Percentiles rank a stretch among this genome's conserved stretches.
These are phyloP conservation scores for Polyplosphaeria fusca DNA, from an alignment of 495 filamentous ascomycete species.

Conservation along the genomic window DNA sequence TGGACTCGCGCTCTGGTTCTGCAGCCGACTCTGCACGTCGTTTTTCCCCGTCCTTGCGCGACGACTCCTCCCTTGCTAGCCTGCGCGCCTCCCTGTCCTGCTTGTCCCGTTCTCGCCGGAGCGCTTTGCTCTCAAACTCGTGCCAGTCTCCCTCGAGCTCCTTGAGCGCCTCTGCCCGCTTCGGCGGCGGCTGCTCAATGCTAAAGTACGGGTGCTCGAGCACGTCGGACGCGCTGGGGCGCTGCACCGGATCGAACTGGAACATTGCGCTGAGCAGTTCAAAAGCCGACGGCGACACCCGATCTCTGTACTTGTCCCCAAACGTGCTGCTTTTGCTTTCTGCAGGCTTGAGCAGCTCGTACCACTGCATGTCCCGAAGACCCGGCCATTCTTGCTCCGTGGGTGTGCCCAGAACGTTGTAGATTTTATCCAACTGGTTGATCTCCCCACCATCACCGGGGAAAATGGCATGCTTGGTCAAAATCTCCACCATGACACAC, in stretches of 20 bases:
- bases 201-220: conserved; percentile 87
- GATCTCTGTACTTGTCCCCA: conserved; percentile 72
- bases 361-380: conserved; percentile 91
- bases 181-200: conserved; percentile 72
- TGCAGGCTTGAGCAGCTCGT: conserved; percentile 76
- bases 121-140: conserved; percentile 95
- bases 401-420: conserved; percentile 87
- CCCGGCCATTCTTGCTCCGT: conserved; percentile 80
- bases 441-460: conserved; percentile 93
- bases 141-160: conserved; percentile 95
- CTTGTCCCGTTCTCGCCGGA: conserved; percentile 84
- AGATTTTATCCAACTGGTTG: conserved; percentile 93
- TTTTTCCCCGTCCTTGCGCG: conserved; percentile 29
- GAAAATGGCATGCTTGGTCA: conserved; percentile 91
- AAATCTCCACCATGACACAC: conserved; percentile 95
- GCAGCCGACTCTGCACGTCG: conserved; percentile 27
- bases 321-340: conserved; percentile 76
- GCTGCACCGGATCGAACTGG: conserved; percentile 77
- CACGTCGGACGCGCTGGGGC: conserved; percentile 81
- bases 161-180: conserved; percentile 79
- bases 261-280: conserved; percentile 81
- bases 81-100: conserved; percentile 65
- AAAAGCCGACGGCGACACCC: conserved; percentile 67
- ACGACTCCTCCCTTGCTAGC: conserved; percentile 17
- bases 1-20: conserved; percentile 25